A percentile compares a stretch with the other conserved stretches of the same genome.
phyloP scores from a whole-genome alignment of 257 asterid genomes.

The Cynanchum wilfordii region DNA sequence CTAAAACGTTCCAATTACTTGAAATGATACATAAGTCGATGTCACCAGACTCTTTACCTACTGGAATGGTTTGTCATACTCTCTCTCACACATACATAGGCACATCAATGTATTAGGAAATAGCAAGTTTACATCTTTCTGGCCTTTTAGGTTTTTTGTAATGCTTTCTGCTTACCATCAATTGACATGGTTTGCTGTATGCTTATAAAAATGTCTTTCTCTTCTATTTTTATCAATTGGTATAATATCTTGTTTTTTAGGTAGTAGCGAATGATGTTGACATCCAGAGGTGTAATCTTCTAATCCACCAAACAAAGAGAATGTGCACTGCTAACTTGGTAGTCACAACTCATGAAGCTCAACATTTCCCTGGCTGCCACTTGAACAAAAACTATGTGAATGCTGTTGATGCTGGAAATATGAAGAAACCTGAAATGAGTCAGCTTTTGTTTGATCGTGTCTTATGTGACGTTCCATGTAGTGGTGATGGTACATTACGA shows the following conservation, averaged over 20 bases:
- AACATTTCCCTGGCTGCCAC: slow-evolving; percentile 93
- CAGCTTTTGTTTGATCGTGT: slow-evolving; percentile 97
- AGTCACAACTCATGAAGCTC: slow-evolving; percentile 99
- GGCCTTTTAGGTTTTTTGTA: slow-evolving; percentile 1
- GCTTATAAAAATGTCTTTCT: not conserved
- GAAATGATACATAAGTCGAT: slow-evolving; percentile 86
- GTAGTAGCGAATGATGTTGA: slow-evolving; percentile 94
- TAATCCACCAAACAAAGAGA: slow-evolving; percentile 97
- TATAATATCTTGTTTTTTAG: slow-evolving; percentile 35
- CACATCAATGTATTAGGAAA: slow-evolving; percentile 3
- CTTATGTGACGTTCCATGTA: slow-evolving; percentile 98
- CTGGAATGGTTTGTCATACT: slow-evolving; percentile 63
- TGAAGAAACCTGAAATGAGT: slow-evolving; percentile 35
- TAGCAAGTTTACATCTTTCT: slow-evolving; percentile 17
- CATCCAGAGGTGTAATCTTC: slow-evolving; percentile 96
- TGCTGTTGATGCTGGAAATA: slow-evolving; percentile 38
- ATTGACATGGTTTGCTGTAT: not conserved
- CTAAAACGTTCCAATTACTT: slow-evolving; percentile 93
- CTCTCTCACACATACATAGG: not conserved
- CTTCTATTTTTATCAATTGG: not conserved
- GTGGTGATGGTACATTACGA: slow-evolving; percentile 98
- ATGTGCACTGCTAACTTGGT: slow-evolving; percentile 97
- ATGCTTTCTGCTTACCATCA: slow-evolving; percentile 15
- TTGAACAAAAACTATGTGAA: slow-evolving; percentile 34
- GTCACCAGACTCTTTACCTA: slow-evolving; percentile 73